Percentiles rank a stretch among this genome's conserved stretches.
phyloP scores from a whole-genome alignment of 768 basidiomycete genomes.

The Suillus plorans region DNA sequence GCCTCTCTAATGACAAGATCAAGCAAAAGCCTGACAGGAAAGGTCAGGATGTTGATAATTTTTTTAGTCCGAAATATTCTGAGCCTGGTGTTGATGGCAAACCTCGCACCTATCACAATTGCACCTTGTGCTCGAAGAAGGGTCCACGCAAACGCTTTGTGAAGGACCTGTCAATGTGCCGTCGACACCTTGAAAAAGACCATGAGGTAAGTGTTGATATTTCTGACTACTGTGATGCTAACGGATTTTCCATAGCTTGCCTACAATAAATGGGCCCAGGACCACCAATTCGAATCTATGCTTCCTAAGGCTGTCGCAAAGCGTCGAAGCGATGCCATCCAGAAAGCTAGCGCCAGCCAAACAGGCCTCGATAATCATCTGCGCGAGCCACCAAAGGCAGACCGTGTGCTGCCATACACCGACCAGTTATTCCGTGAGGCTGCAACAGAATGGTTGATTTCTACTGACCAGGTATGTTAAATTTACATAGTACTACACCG shows the following conservation, averaged over 20 bases:
- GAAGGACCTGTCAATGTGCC: too few relatives aligned
- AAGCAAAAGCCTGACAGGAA: too few relatives aligned
- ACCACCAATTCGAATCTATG: constrained; percentile 20
- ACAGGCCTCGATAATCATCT: constrained; percentile 16
- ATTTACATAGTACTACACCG: neutral
- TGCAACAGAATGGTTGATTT: constrained; percentile 35
- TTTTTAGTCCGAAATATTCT: too few relatives aligned
- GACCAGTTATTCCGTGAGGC: constrained; percentile 24
- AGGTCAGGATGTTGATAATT: too few relatives aligned
- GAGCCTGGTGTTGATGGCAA: too few relatives aligned
- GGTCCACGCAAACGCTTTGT: too few relatives aligned
- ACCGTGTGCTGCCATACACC: constrained; percentile 19
- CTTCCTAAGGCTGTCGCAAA: constrained; percentile 17
- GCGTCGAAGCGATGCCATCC: neutral
- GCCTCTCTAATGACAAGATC: too few relatives aligned
- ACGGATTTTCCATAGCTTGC: constrained; percentile 2
- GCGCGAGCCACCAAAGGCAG: constrained; percentile 2
- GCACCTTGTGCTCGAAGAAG: too few relatives aligned
- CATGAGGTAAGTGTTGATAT: neutral
- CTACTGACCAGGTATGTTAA: constrained; percentile 33
- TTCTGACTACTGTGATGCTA: neutral
- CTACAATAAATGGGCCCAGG: constrained; percentile 22
- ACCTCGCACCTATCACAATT: too few relatives aligned
- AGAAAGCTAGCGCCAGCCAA: neutral
- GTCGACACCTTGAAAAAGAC: too few relatives aligned